phyloP scores from a whole-genome alignment of 106 monocot genomes.

The Allium cepa region DNA sequence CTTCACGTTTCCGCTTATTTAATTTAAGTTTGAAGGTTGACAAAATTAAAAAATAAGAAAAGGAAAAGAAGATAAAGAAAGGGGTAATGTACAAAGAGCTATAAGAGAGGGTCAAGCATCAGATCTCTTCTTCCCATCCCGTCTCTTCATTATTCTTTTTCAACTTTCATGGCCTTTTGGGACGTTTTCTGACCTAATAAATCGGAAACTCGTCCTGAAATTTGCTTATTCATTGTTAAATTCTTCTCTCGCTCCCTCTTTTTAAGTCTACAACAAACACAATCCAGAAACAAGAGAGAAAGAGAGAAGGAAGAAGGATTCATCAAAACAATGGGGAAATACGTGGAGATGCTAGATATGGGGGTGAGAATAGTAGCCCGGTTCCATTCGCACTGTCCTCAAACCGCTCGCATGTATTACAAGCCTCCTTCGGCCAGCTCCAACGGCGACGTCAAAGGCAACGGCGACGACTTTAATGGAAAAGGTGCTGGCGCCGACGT shows the following conservation, averaged over 20 bases:
- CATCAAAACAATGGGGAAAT: conserved; percentile 43
- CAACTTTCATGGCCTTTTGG: conserved; percentile 1
- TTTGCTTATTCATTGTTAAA: too few relatives aligned
- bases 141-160: not conserved
- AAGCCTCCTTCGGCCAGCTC: conserved; percentile 38
- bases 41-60: too few relatives aligned
- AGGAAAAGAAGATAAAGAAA: too few relatives aligned
- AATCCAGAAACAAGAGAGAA: not conserved
- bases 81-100: too few relatives aligned
- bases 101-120: too few relatives aligned
- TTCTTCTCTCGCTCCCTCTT: not conserved
- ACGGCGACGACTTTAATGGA: not conserved
- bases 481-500: not conserved
- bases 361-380: conserved; percentile 70
- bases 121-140: too few relatives aligned
- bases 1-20: too few relatives aligned
- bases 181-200: not conserved
- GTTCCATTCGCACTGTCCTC: conserved; percentile 92
- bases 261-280: not conserved
- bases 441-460: conserved; percentile 1
- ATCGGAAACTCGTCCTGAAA: too few relatives aligned
- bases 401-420: conserved; percentile 88
- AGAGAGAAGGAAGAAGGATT: not conserved
- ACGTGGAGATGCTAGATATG: conserved; percentile 69
- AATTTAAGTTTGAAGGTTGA: too few relatives aligned